These are phyloP conservation scores for Psilocybe tampanensis DNA, from an alignment of 768 basidiomycete species.

Conservation along the genomic window DNA sequence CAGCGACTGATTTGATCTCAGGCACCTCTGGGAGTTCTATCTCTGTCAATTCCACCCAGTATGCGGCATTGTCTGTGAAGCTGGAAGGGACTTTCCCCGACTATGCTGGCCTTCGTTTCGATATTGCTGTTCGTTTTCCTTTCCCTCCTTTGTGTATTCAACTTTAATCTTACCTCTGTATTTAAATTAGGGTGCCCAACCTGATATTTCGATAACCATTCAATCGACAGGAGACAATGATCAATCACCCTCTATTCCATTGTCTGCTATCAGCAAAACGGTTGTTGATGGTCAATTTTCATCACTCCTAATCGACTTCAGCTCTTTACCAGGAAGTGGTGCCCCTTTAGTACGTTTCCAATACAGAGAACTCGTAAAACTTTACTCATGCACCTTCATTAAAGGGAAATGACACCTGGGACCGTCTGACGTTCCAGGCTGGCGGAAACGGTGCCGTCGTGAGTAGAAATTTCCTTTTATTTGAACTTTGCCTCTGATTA, in stretches of 20 bases:
- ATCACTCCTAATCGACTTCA: slow-evolving; percentile 50
- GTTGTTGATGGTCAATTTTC: slow-evolving; percentile 42
- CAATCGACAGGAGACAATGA: slow-evolving; percentile 38
- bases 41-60: slow-evolving; percentile 43
- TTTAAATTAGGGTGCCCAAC: slow-evolving; percentile 41
- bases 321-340: slow-evolving; percentile 44
- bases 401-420: slow-evolving; percentile 46
- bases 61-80: slow-evolving; percentile 51
- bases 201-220: slow-evolving; percentile 44
- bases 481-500: background rate
- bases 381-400: background rate
- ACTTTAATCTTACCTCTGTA: background rate
- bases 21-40: slow-evolving; percentile 46
- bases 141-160: background rate
- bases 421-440: slow-evolving; percentile 52
- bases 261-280: slow-evolving; percentile 42
- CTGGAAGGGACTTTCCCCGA: slow-evolving; percentile 39
- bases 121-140: slow-evolving; percentile 43
- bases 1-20: slow-evolving; percentile 43
- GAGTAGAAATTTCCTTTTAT: slow-evolving; percentile 17
- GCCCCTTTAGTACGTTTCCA: slow-evolving; percentile 32
- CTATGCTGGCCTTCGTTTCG: slow-evolving; percentile 52
- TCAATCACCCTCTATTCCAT: slow-evolving; percentile 40
- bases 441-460: slow-evolving; percentile 46
- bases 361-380: background rate